These are phyloP conservation scores for Glarea lozoyensis DNA, from an alignment of 495 filamentous ascomycete species.

Conservation along the genomic window DNA sequence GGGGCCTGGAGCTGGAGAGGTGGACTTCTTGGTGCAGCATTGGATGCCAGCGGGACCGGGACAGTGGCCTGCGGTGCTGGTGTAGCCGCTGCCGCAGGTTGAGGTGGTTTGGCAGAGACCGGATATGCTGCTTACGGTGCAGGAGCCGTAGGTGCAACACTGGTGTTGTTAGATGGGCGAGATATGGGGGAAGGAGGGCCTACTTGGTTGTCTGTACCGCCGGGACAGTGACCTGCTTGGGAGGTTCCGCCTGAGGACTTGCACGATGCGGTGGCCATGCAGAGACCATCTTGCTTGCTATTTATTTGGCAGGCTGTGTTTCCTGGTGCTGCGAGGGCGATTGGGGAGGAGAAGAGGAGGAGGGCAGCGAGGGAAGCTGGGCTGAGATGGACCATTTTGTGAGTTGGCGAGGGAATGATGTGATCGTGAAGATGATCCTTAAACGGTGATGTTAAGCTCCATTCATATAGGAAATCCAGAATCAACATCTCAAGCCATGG, in stretches of 20 bases:
- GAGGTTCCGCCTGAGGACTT: background rate
- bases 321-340: background rate
- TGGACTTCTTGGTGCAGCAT: background rate
- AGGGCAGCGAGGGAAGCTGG: background rate
- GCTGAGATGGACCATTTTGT: background rate
- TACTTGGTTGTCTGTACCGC: conserved; percentile 1
- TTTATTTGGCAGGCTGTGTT: background rate
- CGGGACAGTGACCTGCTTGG: background rate
- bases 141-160: conserved; percentile 1
- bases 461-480: no score
- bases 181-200: background rate
- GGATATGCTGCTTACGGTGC: background rate
- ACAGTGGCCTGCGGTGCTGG: background rate
- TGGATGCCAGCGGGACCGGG: background rate
- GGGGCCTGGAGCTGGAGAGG: no score
- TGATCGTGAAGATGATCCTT: background rate
- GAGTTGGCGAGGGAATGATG: background rate
- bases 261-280: background rate
- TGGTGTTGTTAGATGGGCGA: background rate
- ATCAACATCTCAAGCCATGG: no score
- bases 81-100: background rate
- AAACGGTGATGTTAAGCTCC: no score
- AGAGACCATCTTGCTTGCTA: background rate
- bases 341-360: background rate
- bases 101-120: background rate